phyloP scores from a whole-genome alignment of 1,139 yeast species.

The Yamadazyma triangularis region DNA sequence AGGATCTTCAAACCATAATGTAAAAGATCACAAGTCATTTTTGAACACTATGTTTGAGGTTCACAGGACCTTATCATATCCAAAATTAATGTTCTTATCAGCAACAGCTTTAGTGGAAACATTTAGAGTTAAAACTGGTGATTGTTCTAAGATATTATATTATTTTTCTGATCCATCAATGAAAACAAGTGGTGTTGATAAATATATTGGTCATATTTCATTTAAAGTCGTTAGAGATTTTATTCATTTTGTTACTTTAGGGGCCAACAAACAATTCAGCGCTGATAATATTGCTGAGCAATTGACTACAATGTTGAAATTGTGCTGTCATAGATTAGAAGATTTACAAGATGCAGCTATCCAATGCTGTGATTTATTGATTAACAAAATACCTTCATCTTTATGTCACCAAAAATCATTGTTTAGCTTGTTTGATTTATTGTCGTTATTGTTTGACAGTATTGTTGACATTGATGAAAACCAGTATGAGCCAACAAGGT shows the following conservation, averaged over 20 bases:
- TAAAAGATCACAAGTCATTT: conserved; percentile 68
- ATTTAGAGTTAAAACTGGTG: conserved; percentile 74
- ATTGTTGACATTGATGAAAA: conserved; percentile 82
- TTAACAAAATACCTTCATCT: conserved; percentile 71
- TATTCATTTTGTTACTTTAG: conserved; percentile 39
- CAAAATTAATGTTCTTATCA: conserved; percentile 84
- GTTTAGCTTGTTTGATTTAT: conserved; percentile 74
- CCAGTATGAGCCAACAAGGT: conserved; percentile 73
- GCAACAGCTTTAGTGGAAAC: conserved; percentile 78
- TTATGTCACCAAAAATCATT: conserved; percentile 72
- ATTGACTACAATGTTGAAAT: conserved; percentile 60
- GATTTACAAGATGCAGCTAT: conserved; percentile 79
- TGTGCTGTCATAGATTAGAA: conserved; percentile 74
- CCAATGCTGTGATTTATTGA: conserved; percentile 68
- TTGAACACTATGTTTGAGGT: conserved; percentile 48
- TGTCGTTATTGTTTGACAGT: conserved; percentile 74
- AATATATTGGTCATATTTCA: conserved; percentile 63
- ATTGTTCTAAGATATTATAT: conserved; percentile 66
- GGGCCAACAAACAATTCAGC: conserved; percentile 48
- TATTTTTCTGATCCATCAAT: conserved; percentile 89
- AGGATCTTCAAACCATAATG: conserved; percentile 81
- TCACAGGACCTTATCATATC: conserved; percentile 58
- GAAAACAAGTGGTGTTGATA: conserved; percentile 66
- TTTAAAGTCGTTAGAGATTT: conserved; percentile 57
- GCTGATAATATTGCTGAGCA: conserved; percentile 66